Conservation (phyloP, 2,329 filamentous ascomycete species). For the Hymenoscyphus albidus region DNA sequence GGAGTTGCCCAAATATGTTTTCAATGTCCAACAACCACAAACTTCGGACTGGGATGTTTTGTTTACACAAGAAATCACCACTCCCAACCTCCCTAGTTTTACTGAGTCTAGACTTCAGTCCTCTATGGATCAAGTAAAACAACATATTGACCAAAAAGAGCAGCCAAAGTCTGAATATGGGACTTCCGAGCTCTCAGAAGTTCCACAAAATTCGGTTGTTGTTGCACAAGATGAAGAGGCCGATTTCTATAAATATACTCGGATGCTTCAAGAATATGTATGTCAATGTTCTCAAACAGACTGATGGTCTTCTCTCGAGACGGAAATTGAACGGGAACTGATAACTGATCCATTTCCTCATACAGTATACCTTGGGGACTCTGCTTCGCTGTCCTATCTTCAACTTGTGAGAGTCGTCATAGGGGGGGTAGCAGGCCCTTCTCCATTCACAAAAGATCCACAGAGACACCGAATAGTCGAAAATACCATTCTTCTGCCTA, state of each 20-base stretch:
- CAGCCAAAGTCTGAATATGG: background rate
- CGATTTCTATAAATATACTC: conserved; percentile 49
- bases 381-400: conserved; percentile 29
- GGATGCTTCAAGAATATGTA: conserved; percentile 57
- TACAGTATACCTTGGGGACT: conserved; percentile 31
- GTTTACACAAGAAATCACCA: background rate
- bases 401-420: conserved; percentile 29
- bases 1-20: background rate
- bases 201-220: conserved; percentile 14
- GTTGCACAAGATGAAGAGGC: conserved; percentile 52
- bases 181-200: background rate
- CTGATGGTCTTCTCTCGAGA: background rate
- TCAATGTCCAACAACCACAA: conserved; percentile 26
- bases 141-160: background rate
- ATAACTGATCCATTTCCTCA: background rate
- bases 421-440: conserved; percentile 26
- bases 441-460: conserved; percentile 28
- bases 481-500: conserved; percentile 38
- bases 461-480: conserved; percentile 29
- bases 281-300: conserved; percentile 30
- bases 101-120: background rate
- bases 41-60: background rate
- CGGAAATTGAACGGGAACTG: background rate
- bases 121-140: background rate
- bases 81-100: conserved; percentile 15